Base-by-base conservation (phyloP, 2,329 filamentous ascomycete genomes). In the Phaeosphaeria sp. region DNA sequence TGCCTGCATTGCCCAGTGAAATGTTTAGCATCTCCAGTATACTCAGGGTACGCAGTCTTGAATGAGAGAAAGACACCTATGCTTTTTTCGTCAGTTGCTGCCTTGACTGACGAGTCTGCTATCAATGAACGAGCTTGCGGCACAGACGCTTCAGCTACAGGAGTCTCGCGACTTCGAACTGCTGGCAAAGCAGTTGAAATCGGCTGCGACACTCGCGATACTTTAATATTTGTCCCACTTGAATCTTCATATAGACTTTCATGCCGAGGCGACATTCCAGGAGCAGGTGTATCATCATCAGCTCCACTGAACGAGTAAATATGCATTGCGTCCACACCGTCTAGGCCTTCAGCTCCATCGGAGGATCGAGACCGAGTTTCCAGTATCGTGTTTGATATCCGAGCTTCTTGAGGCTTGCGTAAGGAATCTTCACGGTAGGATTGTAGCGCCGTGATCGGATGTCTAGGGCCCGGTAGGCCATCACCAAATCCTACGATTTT, bases 11-110 rank as follows among this genome's bases (percentile, higher is more conserved):
- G 64, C 1, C 59, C 65, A n/a, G 59, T 21, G 56, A 79, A 79
- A 42, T 78, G 75, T 13, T 67, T 69, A 6, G 27, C 33, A 39
- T 68, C 60, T 0, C 72, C 77, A 6, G 54, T 67, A 42, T 78
- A 79, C n/a, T 73, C 70, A 11, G 75, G 73, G 52, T 79, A 79
- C 6, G 70, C 64, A 1, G 50, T 43, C 51, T 68, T 72, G 64
- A 78, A 78, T 7, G 39, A 56, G 1, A 70, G 55, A 42, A 71
- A 73, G 4, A 73, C 36, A 2, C 62, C 65, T 36, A 11, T 11
- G 13, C 30, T 36, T 36, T 6, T 7, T 11, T 13, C 6, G 30
- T 13, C 11, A 36, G 30, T 7, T 36, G 13, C 30, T 36, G 30
- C 13, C 13, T 36, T 11, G 13, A 3, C 13, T 11, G 13, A 36